Evolutionary conservation across 805 yeast genomes (phyloP).

Genomic region (Pichia scutulata): DNA sequence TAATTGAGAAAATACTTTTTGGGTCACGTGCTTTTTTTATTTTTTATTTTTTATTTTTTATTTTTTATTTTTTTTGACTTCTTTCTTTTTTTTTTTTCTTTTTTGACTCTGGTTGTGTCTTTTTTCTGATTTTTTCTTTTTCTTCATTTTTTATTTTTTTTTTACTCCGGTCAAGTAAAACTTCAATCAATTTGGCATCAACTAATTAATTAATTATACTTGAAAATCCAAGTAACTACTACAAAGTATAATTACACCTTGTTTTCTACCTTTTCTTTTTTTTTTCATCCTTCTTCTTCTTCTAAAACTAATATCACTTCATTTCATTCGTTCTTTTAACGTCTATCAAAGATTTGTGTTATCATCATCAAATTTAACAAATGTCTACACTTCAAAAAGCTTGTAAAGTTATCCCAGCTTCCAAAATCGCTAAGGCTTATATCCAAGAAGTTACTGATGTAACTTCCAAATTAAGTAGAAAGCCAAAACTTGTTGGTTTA

Average conservation of each 20-base stretch:
- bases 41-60: too few relatives aligned
- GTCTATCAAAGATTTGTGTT: too few relatives aligned
- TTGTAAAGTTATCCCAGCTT: slow-evolving; percentile 80
- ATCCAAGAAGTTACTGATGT: slow-evolving; percentile 60
- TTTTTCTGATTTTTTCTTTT: neutral
- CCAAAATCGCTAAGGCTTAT: slow-evolving; percentile 77
- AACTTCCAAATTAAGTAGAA: slow-evolving; percentile 41
- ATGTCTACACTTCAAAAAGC: slow-evolving; percentile 29
- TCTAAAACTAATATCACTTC: neutral
- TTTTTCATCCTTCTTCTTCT: neutral
- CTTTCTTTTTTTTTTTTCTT: neutral
- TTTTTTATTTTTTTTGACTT: neutral
- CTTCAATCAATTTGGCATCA: neutral
- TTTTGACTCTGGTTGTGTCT: neutral
- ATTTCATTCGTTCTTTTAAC: neutral
- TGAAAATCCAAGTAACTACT: neutral
- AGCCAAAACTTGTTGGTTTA: slow-evolving; percentile 83
- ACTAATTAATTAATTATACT: neutral
- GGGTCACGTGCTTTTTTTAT: too few relatives aligned
- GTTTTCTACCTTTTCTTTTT: neutral
- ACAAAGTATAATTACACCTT: neutral
- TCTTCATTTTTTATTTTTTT: neutral
- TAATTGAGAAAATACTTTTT: neutral
- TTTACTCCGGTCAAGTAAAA: neutral
- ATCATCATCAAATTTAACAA: too few relatives aligned